Evolutionary conservation across 768 basidiomycete genomes (phyloP).

Genomic region (Lactarius psammicola): DNA sequence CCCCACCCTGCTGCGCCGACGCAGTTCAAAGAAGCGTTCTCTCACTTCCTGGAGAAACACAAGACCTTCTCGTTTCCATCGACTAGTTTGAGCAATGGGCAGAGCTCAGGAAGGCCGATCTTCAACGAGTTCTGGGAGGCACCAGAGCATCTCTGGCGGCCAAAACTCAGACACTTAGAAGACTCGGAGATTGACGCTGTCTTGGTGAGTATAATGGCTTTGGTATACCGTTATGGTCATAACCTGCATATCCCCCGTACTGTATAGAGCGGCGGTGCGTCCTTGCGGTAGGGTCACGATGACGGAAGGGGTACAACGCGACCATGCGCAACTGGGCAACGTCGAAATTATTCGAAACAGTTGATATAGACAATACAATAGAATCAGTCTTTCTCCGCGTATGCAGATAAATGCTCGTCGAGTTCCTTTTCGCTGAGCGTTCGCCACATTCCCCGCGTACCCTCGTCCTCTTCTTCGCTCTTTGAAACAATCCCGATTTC

Average conservation of each 20-base stretch:
- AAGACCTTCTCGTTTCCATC: constrained; percentile 21
- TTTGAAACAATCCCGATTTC: constrained; percentile 92
- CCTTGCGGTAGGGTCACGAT: constrained; percentile 37
- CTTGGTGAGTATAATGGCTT: constrained; percentile 44
- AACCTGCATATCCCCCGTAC: constrained; percentile 1
- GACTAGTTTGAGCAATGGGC: neutral
- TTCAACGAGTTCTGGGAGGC: constrained; percentile 66
- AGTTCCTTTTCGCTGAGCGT: constrained; percentile 76
- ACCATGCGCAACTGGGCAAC: neutral
- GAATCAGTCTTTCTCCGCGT: constrained; percentile 82
- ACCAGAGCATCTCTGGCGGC: constrained; percentile 57
- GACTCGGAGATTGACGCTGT: constrained; percentile 65
- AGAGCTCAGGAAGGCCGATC: constrained; percentile 13
- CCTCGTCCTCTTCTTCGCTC: constrained; percentile 65
- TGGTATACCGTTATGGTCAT: constrained; percentile 2
- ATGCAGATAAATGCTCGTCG: constrained; percentile 76
- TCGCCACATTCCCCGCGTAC: constrained; percentile 75
- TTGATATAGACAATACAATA: constrained; percentile 16
- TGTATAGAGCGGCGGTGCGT: constrained; percentile 66
- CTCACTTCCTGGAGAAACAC: constrained; percentile 43
- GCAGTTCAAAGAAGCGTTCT: constrained; percentile 53
- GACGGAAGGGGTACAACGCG: neutral
- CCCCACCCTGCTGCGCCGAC: constrained; percentile 69
- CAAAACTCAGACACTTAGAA: constrained; percentile 47
- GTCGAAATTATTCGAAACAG: neutral